These are phyloP conservation scores for Oleoguttula mirabilis DNA, from an alignment of 495 filamentous ascomycete species.

Conservation along the genomic window DNA sequence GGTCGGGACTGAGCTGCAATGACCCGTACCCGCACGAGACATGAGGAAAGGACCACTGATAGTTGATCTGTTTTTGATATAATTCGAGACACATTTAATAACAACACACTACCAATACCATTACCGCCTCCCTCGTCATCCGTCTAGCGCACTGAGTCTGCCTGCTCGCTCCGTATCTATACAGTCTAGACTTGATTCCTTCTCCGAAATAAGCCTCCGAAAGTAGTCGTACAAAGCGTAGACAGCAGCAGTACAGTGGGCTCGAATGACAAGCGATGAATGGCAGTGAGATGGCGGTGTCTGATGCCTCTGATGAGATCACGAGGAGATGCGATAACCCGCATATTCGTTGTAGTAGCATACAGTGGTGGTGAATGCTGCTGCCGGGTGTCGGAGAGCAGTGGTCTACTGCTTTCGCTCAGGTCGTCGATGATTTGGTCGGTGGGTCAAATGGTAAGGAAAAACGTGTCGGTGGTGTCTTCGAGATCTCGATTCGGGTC, in stretches of 20 bases:
- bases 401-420: not conserved
- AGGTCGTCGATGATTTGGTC: not conserved
- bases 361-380: not conserved
- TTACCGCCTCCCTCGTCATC: too few species aligned
- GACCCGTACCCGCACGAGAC: too few species aligned
- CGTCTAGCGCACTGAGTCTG: too few species aligned
- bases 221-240: not conserved
- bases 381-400: not conserved
- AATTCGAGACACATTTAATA: too few species aligned
- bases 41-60: too few species aligned
- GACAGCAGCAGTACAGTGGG: not conserved
- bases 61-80: too few species aligned
- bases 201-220: too few species aligned
- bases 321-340: not conserved
- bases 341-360: not conserved
- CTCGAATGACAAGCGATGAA: not conserved
- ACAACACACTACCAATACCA: too few species aligned
- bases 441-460: not conserved
- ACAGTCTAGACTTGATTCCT: too few species aligned
- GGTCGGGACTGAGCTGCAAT: too few species aligned
- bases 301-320: not conserved
- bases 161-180: too few species aligned
- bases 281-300: not conserved
- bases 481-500: not conserved
- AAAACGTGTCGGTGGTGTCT: not conserved